phyloP scores from a whole-genome alignment of 2,329 filamentous ascomycete genomes.

The Paecilomyces dactylethromorphus region DNA sequence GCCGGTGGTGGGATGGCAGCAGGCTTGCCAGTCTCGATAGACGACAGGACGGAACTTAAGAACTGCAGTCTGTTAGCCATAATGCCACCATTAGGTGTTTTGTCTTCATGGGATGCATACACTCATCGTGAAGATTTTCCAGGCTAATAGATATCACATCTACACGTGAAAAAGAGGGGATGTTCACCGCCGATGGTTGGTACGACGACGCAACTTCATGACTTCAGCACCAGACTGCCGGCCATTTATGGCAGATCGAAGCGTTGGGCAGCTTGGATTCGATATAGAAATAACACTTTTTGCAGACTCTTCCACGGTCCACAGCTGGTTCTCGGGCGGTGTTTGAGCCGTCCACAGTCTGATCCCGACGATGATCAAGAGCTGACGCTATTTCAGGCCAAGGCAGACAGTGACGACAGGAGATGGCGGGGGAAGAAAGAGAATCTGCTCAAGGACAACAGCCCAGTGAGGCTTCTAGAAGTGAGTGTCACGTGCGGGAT shows the following conservation, averaged over 20 bases:
- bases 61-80: constrained; percentile 32
- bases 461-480: constrained; percentile 18
- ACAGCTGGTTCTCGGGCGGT: background rate
- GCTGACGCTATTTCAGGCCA: background rate
- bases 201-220: constrained; percentile 32
- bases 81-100: background rate
- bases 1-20: constrained; percentile 17
- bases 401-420: background rate
- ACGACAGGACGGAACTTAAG: constrained; percentile 46
- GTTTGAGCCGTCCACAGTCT: background rate
- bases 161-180: constrained; percentile 10
- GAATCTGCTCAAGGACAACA: constrained; percentile 7
- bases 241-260: constrained; percentile 5
- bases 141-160: constrained; percentile 1
- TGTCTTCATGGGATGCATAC: constrained; percentile 17
- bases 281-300: background rate
- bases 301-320: background rate
- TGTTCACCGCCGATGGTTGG: constrained; percentile 33
- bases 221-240: constrained; percentile 24
- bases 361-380: background rate
- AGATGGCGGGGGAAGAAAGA: constrained; percentile 6
- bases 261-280: background rate
- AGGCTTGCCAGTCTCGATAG: constrained; percentile 39
- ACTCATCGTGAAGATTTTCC: constrained; percentile 26
- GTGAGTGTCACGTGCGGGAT: constrained; percentile 3